phyloP scores from a whole-genome alignment of 768 basidiomycete species.

The Leccinum pellstonianum region DNA sequence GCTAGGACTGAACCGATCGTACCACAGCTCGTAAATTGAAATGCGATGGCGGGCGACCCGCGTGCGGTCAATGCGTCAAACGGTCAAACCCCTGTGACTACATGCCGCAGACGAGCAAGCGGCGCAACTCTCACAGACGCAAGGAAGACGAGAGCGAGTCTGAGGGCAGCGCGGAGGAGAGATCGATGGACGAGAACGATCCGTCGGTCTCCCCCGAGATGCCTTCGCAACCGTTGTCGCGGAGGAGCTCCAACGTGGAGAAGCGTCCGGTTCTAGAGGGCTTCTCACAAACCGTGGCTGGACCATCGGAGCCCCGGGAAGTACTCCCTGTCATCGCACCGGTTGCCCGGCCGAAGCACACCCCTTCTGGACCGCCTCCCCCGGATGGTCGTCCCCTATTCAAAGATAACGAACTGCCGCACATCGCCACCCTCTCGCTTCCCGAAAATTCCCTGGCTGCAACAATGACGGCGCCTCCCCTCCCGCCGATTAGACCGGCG shows the following conservation, averaged over 20 bases:
- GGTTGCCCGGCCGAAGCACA: slow-evolving; percentile 31
- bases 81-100: slow-evolving; percentile 79
- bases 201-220: slow-evolving; percentile 59
- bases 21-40: slow-evolving; percentile 78
- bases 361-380: slow-evolving; percentile 19
- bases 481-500: slow-evolving; percentile 64
- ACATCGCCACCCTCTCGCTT: slow-evolving; percentile 67
- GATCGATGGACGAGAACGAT: slow-evolving; percentile 48
- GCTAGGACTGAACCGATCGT: slow-evolving; percentile 20
- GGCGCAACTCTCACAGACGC: slow-evolving; percentile 63
- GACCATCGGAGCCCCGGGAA: slow-evolving; percentile 46
- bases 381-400: slow-evolving; percentile 46
- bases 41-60: slow-evolving; percentile 83
- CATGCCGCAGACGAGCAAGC: slow-evolving; percentile 68
- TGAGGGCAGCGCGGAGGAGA: slow-evolving; percentile 64
- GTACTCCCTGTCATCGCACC: slow-evolving; percentile 39
- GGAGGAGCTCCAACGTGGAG: slow-evolving; percentile 37
- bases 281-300: slow-evolving; percentile 31
- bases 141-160: slow-evolving; percentile 57
- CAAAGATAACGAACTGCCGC: slow-evolving; percentile 64
- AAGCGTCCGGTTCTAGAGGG: slow-evolving; percentile 35
- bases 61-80: slow-evolving; percentile 80
- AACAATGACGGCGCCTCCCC: slow-evolving; percentile 60
- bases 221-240: slow-evolving; percentile 35
- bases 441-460: slow-evolving; percentile 54